Evolutionary conservation across 2,329 filamentous ascomycete genomes (phyloP).

Genomic region (Ophiosphaerella korrae): DNA sequence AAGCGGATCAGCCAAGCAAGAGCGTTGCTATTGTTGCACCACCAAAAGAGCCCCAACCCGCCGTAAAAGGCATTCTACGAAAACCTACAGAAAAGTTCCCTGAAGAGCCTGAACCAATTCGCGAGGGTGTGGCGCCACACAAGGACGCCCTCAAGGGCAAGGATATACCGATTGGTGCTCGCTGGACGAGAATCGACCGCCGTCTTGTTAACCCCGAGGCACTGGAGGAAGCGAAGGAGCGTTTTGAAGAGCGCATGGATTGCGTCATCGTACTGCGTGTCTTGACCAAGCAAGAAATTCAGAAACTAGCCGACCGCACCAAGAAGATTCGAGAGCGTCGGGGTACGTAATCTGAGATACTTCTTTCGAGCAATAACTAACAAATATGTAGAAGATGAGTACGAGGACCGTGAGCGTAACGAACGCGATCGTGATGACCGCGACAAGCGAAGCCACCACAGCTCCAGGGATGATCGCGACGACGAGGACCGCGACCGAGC

Average conservation of each 20-base stretch:
- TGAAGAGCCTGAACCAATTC: slow-evolving; percentile 79
- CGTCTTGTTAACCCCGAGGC: slow-evolving; percentile 89
- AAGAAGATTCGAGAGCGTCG: slow-evolving; percentile 70
- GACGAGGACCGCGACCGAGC: slow-evolving; percentile 35
- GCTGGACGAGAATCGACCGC: slow-evolving; percentile 92
- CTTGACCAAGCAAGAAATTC: slow-evolving; percentile 85
- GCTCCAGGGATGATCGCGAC: slow-evolving; percentile 37
- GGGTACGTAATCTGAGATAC: slow-evolving; percentile 13
- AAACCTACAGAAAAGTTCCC: slow-evolving; percentile 82
- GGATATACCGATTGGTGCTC: slow-evolving; percentile 73
- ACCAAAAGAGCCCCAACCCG: slow-evolving; percentile 70
- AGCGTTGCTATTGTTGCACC: slow-evolving; percentile 70
- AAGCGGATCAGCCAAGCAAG: slow-evolving; percentile 34
- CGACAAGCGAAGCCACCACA: slow-evolving; percentile 32
- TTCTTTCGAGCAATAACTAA: slow-evolving; percentile 11
- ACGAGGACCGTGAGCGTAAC: slow-evolving; percentile 30
- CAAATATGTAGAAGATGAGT: slow-evolving; percentile 35
- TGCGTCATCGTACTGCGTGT: slow-evolving; percentile 93
- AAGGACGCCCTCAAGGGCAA: slow-evolving; percentile 78
- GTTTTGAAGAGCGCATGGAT: slow-evolving; percentile 89
- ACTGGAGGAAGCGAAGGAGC: slow-evolving; percentile 82
- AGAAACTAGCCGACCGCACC: slow-evolving; percentile 82
- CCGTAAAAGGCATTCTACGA: slow-evolving; percentile 79
- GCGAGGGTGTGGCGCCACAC: slow-evolving; percentile 91
- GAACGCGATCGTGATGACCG: slow-evolving; percentile 22